A percentile compares a stretch with the other conserved stretches of the same genome.
phyloP scores from a whole-genome alignment of 2,329 filamentous ascomycete species.

The Aspergillus puulaauensis region DNA sequence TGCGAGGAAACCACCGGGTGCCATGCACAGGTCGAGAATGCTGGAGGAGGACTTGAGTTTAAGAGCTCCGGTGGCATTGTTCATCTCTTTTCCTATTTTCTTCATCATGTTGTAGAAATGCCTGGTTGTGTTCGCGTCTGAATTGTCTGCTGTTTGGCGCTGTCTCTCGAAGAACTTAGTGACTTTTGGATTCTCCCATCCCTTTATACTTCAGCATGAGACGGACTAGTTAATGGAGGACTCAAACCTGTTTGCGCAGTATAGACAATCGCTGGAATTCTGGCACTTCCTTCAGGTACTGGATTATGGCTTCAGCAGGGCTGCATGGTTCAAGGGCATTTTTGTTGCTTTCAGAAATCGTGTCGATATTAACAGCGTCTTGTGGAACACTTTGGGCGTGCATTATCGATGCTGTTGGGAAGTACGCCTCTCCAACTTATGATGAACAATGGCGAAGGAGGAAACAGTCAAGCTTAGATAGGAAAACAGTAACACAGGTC shows the following conservation, averaged over 20 bases:
- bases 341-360: too few species aligned
- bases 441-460: too few species aligned
- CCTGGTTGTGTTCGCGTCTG: conserved; percentile 1
- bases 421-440: too few species aligned
- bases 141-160: conserved; percentile 8
- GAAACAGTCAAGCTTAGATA: too few species aligned
- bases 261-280: conserved; percentile 6
- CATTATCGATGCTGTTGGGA: too few species aligned
- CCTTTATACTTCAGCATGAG: background rate
- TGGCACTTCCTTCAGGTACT: background rate
- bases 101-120: conserved; percentile 13
- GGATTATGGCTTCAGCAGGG: background rate
- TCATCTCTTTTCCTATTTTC: conserved; percentile 8
- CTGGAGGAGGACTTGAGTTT: background rate
- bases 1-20: conserved; percentile 54
- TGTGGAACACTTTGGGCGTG: background rate
- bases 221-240: background rate
- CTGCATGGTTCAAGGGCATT: background rate
- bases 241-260: conserved; percentile 1
- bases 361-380: background rate
- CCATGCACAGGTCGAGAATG: conserved; percentile 57
- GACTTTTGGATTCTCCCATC: conserved; percentile 4
- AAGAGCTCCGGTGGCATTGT: background rate
- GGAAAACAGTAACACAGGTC: too few species aligned
- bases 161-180: conserved; percentile 12